These are phyloP conservation scores for Saccharum officinarum DNA, from an alignment of 176 grass and related monocot genomes.

Conservation along the genomic window DNA sequence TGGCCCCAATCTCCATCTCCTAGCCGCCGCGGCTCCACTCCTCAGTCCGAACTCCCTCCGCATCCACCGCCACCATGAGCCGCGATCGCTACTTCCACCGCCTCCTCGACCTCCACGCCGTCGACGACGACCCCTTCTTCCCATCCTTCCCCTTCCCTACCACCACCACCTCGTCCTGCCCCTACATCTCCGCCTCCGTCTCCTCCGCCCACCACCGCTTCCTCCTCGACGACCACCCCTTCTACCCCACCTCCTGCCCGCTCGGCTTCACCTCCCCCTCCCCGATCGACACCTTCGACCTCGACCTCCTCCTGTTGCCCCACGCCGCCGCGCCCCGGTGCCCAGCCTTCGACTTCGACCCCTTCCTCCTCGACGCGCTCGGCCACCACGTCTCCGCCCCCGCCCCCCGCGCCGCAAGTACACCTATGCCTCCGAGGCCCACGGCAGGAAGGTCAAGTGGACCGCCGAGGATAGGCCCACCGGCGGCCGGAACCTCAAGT, in stretches of 20 bases:
- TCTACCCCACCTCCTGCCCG: conserved; percentile 31
- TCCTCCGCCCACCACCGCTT: background rate
- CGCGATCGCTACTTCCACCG: conserved; percentile 13
- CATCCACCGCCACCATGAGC: conserved; percentile 11
- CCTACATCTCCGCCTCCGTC: background rate
- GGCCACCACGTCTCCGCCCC: conserved; percentile 53
- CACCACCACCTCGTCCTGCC: background rate
- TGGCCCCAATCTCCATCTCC: no score
- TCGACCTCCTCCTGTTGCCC: conserved; percentile 28
- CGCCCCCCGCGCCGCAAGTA: conserved; percentile 43
- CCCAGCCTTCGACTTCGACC: background rate
- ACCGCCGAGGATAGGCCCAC: conserved; percentile 47
- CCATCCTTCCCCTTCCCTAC: background rate
- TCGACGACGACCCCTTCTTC: background rate
- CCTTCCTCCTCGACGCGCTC: conserved; percentile 50
- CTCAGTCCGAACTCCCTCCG: background rate
- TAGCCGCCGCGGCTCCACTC: no score
- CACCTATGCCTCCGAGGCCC: conserved; percentile 55
- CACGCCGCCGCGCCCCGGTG: background rate
- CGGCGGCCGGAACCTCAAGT: conserved; percentile 45
- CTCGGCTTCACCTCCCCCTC: conserved; percentile 8
- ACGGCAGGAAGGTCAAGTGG: conserved; percentile 73
- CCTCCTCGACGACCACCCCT: conserved; percentile 2
- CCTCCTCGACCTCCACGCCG: conserved; percentile 16
- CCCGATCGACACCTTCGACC: conserved; percentile 21